Conservation (phyloP, 257 asterid species). For the Galeopsis tetrahit region DNA sequence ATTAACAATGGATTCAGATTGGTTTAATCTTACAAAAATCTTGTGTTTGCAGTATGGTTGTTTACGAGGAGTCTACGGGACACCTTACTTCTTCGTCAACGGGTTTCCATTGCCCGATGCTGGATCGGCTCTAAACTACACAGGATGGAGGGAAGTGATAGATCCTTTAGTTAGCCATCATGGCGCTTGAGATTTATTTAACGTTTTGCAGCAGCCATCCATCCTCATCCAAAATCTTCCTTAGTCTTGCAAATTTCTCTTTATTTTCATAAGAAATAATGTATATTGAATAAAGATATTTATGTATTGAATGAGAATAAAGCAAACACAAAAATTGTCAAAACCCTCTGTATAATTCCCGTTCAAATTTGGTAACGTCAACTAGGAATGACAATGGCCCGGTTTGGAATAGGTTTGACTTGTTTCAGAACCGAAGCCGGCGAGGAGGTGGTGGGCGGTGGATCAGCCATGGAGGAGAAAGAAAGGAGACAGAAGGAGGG, state of each 20-base stretch:
- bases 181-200: background rate
- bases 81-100: constrained; percentile 86
- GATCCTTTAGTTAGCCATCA: constrained; percentile 59
- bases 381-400: too few species aligned
- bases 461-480: too few species aligned
- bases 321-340: background rate
- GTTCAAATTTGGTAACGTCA: background rate
- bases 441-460: too few species aligned
- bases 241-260: background rate
- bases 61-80: constrained; percentile 79
- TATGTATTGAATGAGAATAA: too few species aligned
- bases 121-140: constrained; percentile 57
- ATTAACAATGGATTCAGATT: background rate
- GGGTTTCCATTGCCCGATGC: constrained; percentile 85
- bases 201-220: background rate
- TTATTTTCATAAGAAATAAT: background rate
- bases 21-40: background rate
- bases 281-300: background rate
- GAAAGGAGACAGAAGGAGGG: too few species aligned
- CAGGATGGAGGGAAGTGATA: constrained; percentile 60
- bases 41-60: constrained; percentile 70
- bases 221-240: background rate
- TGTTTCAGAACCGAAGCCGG: too few species aligned
- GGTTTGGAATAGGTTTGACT: too few species aligned
- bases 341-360: background rate